Evolutionary conservation across 768 basidiomycete species (phyloP).

Genomic region (Thelephora ganbajun): DNA sequence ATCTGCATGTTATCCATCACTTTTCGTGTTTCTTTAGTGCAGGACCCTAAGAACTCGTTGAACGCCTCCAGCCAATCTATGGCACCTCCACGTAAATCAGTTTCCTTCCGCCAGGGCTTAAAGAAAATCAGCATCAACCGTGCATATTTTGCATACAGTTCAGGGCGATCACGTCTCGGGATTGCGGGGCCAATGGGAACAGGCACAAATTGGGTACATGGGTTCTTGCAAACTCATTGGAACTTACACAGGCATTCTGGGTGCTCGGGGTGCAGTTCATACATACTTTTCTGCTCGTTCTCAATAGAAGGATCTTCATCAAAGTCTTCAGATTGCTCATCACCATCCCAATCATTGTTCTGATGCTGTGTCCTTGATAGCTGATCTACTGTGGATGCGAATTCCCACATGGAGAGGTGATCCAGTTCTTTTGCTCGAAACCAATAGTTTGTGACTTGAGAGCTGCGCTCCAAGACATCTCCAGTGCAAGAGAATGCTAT

Average conservation of each 20-base stretch:
- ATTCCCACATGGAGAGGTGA: no score
- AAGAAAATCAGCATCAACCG: conserved; percentile 28
- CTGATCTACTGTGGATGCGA: no score
- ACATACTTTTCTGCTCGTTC: not conserved
- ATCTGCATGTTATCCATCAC: conserved; percentile 28
- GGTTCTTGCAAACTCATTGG: conserved; percentile 2
- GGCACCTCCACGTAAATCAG: conserved; percentile 11
- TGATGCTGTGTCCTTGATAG: not conserved
- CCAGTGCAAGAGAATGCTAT: no score
- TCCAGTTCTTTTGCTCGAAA: no score
- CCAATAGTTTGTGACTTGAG: no score
- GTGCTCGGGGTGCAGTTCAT: conserved; percentile 8
- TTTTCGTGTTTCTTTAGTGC: conserved; percentile 2
- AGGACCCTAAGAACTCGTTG: conserved; percentile 7
- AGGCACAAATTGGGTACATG: conserved; percentile 11
- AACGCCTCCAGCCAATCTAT: conserved; percentile 21
- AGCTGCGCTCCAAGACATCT: no score
- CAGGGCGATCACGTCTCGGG: conserved; percentile 16
- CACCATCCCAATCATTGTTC: not conserved
- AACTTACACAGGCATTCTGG: conserved; percentile 11
- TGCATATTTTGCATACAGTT: conserved; percentile 13
- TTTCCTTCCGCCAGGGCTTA: conserved; percentile 23
- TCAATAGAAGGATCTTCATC: not conserved
- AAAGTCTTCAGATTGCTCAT: not conserved
- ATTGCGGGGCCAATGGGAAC: conserved; percentile 22